A percentile compares a stretch with the other conserved stretches of the same genome.
Evolutionary conservation across 768 basidiomycete species (phyloP).

Genomic region (Phanerochaete carnosa): DNA sequence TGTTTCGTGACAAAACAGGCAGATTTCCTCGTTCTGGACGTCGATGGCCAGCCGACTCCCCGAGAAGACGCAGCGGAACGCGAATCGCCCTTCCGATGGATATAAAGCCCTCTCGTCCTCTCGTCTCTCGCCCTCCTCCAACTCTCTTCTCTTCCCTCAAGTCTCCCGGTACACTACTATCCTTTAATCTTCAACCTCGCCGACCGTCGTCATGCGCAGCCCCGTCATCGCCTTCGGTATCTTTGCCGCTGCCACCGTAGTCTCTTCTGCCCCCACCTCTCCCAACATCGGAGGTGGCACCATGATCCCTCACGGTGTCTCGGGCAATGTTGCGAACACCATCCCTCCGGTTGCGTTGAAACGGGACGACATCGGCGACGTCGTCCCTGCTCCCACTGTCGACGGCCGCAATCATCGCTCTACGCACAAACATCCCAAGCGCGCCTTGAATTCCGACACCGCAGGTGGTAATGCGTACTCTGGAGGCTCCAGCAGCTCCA

Average conservation of each 20-base stretch:
- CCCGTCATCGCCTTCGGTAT: constrained; percentile 20
- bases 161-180: constrained; percentile 14
- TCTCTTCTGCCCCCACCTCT: constrained; percentile 6
- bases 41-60: constrained; percentile 1
- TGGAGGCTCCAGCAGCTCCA: constrained; percentile 12
- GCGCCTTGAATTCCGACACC: constrained; percentile 16
- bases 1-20: constrained; percentile 1
- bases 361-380: neutral
- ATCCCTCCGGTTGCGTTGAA: neutral
- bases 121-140: neutral
- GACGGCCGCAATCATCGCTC: neutral
- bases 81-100: constrained; percentile 1
- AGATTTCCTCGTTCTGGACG: constrained; percentile 3
- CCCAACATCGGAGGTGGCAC: neutral
- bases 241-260: constrained; percentile 20
- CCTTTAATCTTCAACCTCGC: constrained; percentile 5
- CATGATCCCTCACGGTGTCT: neutral
- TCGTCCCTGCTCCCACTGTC: neutral
- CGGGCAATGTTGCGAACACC: neutral
- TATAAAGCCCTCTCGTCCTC: constrained; percentile 3
- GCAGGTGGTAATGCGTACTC: constrained; percentile 21
- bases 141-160: constrained; percentile 6
- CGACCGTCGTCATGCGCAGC: constrained; percentile 17
- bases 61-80: constrained; percentile 12
- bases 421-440: neutral